phyloP scores from a whole-genome alignment of 2,329 filamentous ascomycete species.

The Alternaria sp. region DNA sequence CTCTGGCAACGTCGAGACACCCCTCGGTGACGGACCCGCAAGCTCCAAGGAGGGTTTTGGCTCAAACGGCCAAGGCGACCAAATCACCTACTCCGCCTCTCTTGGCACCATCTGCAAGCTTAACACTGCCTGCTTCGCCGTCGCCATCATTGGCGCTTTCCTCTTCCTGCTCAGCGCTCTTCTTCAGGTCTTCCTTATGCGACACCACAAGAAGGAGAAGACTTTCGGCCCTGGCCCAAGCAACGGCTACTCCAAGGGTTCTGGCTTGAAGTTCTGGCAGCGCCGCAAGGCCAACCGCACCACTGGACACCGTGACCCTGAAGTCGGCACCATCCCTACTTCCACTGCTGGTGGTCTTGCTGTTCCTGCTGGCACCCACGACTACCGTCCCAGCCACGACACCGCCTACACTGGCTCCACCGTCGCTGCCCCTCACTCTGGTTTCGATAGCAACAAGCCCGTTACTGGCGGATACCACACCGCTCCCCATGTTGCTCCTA shows the following conservation, averaged over 20 bases:
- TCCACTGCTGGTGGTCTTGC: constrained; percentile 27
- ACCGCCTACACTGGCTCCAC: constrained; percentile 60
- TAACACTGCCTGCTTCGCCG: constrained; percentile 78
- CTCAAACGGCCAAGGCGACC: constrained; percentile 52
- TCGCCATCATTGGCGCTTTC: constrained; percentile 77
- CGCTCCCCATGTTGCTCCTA: constrained; percentile 45
- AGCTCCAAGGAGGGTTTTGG: constrained; percentile 60
- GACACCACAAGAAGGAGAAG: constrained; percentile 77
- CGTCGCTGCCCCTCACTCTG: constrained; percentile 49
- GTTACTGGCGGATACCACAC: constrained; percentile 57
- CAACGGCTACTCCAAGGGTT: constrained; percentile 73
- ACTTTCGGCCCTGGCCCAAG: constrained; percentile 71
- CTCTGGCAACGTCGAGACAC: constrained; percentile 67
- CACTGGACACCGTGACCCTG: constrained; percentile 52
- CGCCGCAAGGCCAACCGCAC: constrained; percentile 49
- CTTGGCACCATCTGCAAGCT: constrained; percentile 74
- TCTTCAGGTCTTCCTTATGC: constrained; percentile 72
- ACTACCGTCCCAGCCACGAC: constrained; percentile 59
- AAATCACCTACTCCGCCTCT: constrained; percentile 56
- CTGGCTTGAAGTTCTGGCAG: constrained; percentile 59
- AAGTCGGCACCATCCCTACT: constrained; percentile 51
- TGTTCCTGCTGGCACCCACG: constrained; percentile 24
- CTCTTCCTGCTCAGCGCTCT: constrained; percentile 78
- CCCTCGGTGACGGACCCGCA: constrained; percentile 73
- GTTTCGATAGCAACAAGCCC: constrained; percentile 50